Base-by-base conservation (phyloP, 257 asterid species). In the Echites panduratus region DNA sequence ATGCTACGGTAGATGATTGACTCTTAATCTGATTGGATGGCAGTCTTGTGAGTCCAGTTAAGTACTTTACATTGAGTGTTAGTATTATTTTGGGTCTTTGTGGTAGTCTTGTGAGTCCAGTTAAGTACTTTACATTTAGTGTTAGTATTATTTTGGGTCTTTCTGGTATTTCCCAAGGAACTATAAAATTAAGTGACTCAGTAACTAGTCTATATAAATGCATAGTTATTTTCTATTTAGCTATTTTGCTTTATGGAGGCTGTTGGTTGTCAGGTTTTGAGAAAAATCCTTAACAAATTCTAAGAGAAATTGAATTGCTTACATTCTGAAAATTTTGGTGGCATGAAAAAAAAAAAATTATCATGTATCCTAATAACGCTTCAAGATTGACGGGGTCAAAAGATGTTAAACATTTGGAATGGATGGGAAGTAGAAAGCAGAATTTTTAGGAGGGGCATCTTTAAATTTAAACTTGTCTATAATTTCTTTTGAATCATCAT, bases 391-490 rank as follows among this genome's bases (percentile, higher is more conserved):
- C 7, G 32, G 38, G 41, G 44, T 12, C 70, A 43, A 35, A 8
- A 32, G 53, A 26, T 64, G 52, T 22, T 19, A 48, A 66, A 44
- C 69, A 19, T 64, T 64, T 64, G 0, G 54, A 43, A 40, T 43
- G 47, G 17, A 24, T 16, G 35, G 41, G 50, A 12, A 67, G 32
- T 41, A 54, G 45, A 32, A 64, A 20, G 20, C 13, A 9, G 22
- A 38, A 48, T 29, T 22, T 64, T 52, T 32, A 73, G 71, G 77
- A 32, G 62, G 69, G 73, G 22, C 2, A 27, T 45, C 68, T 38
- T 63, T 38, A 63, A 17, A 35, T 9, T 63, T 1, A 63, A 0
- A 17, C 7, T 35, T 17, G 7, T 38, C 48, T 62, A 2, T 9
- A 17, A 13, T 29, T 16, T 62, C 67, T 32, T 27, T 62, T 62